Conservation (phyloP, 345 rosid species). For the Durio zibethinus region DNA sequence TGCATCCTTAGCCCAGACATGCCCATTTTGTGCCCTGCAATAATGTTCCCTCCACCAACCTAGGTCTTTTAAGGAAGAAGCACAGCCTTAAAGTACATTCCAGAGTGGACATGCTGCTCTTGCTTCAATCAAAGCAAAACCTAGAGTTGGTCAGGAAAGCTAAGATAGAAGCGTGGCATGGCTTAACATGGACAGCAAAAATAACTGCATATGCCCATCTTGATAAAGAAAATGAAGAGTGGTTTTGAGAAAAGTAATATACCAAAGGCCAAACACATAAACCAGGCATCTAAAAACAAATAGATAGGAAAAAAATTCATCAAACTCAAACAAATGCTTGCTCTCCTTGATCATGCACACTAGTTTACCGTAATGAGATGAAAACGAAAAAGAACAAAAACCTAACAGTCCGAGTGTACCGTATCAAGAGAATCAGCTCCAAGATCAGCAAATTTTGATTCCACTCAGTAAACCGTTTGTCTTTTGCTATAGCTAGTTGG, state of each 20-base stretch:
- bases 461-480: constrained; percentile 38
- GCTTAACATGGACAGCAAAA: background rate
- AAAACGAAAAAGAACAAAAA: background rate
- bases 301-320: background rate
- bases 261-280: too few species aligned
- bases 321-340: background rate
- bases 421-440: constrained; percentile 89
- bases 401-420: constrained; percentile 23
- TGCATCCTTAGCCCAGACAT: background rate
- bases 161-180: background rate
- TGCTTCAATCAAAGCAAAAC: background rate
- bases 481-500: constrained; percentile 48
- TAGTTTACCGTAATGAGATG: background rate
- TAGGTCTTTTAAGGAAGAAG: background rate
- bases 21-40: background rate
- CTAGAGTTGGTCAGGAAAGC: background rate
- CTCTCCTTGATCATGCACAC: background rate
- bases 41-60: background rate
- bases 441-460: constrained; percentile 52
- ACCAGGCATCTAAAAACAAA: too few species aligned
- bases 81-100: background rate
- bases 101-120: background rate
- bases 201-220: background rate
- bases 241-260: background rate
- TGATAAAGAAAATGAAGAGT: background rate